Base-by-base conservation (phyloP, 2,329 filamentous ascomycete genomes). In the Metarhizium humberi region DNA sequence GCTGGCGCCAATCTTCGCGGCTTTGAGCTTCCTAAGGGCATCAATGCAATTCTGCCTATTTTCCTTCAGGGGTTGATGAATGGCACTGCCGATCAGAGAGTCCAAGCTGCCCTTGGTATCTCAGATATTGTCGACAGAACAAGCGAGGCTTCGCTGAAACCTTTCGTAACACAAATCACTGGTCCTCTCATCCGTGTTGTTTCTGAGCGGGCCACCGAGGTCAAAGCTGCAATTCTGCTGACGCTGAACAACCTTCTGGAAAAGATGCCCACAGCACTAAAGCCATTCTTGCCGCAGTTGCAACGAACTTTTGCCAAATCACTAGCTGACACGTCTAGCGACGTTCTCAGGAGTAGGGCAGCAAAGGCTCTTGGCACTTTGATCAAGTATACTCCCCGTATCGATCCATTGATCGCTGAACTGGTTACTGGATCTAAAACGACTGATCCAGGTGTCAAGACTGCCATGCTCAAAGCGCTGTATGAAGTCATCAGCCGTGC, bases 41-140 rank as follows among this genome's bases (percentile, higher is more conserved):
- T 99, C 78, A 95, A 91, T 66, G 92, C 94, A 59, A 86, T 99
- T 60, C 75, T 99, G 58, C 94, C 95, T 2, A 97, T 99, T 61
- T 97, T 99, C 81, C 73, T 97, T 67, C 95, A 99, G 69, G 94
- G 94, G 72, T 79, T 99, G 61, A 95, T 99, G 87, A 97, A 99
- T 65, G 95, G 94, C 56, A 92, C 88, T 42, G 78, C 88, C 16
- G 94, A 99, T 5, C 94, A 99, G 74, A 83, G 92, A 68, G 94
- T 90, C 30, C 89, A 95, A 68, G 85, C 94, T 56, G 94, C 95
- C 49, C 78, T 97, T 59, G 94, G 90, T 55, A 95, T 99, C 62
- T 95, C 92, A 2, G 95, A 99, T 68, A 88, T 99, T 61, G 87
- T 97, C 60, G 94, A 97, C 73, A 85, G 94, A 56, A 95, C 94